Evolutionary conservation across 345 rosid species (phyloP), one percentile per base, ranked within the genome.

Genomic region (Salix arbutifolia): DNA sequence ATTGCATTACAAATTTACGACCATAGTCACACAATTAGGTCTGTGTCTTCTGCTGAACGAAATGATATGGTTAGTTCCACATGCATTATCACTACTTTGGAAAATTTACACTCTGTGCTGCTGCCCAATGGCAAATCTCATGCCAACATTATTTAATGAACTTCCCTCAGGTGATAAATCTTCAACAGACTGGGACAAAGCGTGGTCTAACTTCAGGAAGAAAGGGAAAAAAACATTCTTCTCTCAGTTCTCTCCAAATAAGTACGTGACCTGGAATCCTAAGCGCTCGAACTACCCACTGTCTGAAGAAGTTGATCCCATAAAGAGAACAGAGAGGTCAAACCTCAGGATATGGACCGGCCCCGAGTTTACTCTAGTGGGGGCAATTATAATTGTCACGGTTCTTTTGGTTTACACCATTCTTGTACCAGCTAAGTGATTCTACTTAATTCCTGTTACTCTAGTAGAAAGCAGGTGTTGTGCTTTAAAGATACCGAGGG

Each of bases 211-310:
- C 68, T 90, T 91, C 89, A 93, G 61, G 92, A 93, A 91, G 78
- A 90, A 83, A 61, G 96, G 98, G 78, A 95, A 93, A 80, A 93
- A 69, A 42, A 75, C 88, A 12, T 56, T 90, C 35, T 88, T 91
- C 77, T 87, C 97, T 0, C 80, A 78, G 67, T 95, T 93, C 80
- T 88, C 87, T 12, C 89, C 90, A 0, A 61, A 91, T 83, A 95
- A 95, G 81, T 95, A 95, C 71, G 99, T 95, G 82, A 91, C 82
- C 18, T 93, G 98, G 99, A 93, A 95, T 77, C 98, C 98, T 7
- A 89, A 69, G 75, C 88, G 81, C 71, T 91, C 98, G 31, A 81
- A 42, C 74, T 93, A 86, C 84, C 97, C 97, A 0, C 82, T 88
- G 50, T 95, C 97, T 16, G 99, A 95, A 80, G 97, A 92, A 79